Conservation (phyloP, 257 asterid species). For the Jasminum sambac region DNA sequence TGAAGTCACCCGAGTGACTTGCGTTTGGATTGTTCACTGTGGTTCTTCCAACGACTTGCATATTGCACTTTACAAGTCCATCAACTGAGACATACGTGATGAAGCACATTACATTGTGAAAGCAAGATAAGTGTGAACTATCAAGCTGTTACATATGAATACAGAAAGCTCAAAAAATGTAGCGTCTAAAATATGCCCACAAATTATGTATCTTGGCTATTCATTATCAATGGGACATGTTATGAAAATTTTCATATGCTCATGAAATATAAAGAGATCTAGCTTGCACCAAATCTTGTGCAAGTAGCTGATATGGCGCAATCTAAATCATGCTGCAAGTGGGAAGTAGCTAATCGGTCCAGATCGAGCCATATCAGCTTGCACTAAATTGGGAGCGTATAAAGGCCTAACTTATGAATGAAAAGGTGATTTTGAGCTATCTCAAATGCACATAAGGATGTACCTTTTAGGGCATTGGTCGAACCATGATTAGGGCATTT, state of each 20-base stretch:
- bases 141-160: background rate
- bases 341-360: too few species aligned
- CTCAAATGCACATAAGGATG: background rate
- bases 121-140: constrained; percentile 1
- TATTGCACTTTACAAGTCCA: constrained; percentile 79
- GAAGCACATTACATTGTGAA: constrained; percentile 20
- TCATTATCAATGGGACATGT: too few species aligned
- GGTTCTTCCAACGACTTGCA: constrained; percentile 40
- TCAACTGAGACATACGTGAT: constrained; percentile 57
- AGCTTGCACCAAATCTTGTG: too few species aligned
- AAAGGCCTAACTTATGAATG: background rate
- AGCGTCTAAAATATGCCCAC: background rate
- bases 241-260: too few species aligned
- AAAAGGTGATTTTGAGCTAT: background rate
- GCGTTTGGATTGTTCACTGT: constrained; percentile 38
- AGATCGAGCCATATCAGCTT: too few species aligned
- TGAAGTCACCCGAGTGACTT: constrained; percentile 39
- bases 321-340: too few species aligned
- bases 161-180: background rate
- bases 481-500: constrained; percentile 77
- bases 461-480: constrained; percentile 48
- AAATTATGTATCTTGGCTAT: too few species aligned
- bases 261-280: too few species aligned
- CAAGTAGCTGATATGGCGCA: too few species aligned
- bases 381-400: too few species aligned